phyloP scores from a whole-genome alignment of 139 green algal species.

The Picochlorum sp. region DNA sequence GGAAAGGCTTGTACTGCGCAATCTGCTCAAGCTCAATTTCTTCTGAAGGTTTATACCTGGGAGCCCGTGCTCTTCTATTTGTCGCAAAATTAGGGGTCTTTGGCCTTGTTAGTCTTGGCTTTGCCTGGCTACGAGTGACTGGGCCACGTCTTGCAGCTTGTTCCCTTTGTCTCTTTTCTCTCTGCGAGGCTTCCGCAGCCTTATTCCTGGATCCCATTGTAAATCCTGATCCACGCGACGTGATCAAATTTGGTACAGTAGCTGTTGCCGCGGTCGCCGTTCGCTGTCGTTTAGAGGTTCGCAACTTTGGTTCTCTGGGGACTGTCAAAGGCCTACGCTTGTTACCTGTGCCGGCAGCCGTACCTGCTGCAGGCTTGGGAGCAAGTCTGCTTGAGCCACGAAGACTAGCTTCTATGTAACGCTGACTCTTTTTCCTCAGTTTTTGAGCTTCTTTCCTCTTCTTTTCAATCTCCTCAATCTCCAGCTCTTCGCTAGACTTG shows the following conservation, averaged over 20 bases:
- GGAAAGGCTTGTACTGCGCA: background rate
- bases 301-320: slow-evolving; percentile 29
- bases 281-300: slow-evolving; percentile 29
- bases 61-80: slow-evolving; percentile 22
- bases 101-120: background rate
- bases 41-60: slow-evolving; percentile 39
- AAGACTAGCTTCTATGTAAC: slow-evolving; percentile 22
- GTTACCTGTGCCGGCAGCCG: background rate
- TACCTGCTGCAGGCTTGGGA: slow-evolving; percentile 4
- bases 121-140: background rate
- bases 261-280: slow-evolving; percentile 11
- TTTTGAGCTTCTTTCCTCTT: slow-evolving; percentile 15
- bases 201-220: too few species aligned
- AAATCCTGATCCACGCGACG: background rate
- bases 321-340: background rate
- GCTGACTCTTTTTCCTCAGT: slow-evolving; percentile 9
- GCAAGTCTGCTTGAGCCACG: background rate
- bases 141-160: too few species aligned
- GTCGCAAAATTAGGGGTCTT: slow-evolving; percentile 29
- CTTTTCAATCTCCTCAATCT: slow-evolving; percentile 24
- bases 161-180: too few species aligned
- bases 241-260: slow-evolving; percentile 5
- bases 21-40: slow-evolving; percentile 36
- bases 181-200: background rate
- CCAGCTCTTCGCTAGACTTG: slow-evolving; percentile 45